These are phyloP conservation scores for Conidiobolus incongruus DNA, from an alignment of 371 early-diverging fungal genomes.

Conservation along the genomic window DNA sequence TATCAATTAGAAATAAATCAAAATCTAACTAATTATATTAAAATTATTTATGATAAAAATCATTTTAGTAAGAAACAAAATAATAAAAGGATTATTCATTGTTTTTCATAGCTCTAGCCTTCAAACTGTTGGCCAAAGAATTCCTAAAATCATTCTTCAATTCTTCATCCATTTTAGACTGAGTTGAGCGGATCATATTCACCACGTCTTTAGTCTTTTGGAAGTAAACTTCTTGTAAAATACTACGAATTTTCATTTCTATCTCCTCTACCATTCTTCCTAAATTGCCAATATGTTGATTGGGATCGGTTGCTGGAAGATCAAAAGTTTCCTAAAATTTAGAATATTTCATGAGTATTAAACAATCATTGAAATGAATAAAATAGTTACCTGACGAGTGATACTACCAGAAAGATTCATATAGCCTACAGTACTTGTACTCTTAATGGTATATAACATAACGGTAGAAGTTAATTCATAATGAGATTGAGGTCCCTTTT, in stretches of 20 bases:
- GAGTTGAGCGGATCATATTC: constrained; percentile 58
- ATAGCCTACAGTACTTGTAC: constrained; percentile 35
- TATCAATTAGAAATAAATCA: no score
- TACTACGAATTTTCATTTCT: constrained; percentile 86
- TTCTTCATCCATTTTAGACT: no score
- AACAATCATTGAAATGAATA: background rate
- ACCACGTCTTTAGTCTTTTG: constrained; percentile 92
- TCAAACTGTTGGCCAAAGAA: no score
- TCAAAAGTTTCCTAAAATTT: background rate
- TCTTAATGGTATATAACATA: constrained; percentile 72
- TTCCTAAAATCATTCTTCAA: no score
- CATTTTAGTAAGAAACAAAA: no score
- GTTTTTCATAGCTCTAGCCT: no score
- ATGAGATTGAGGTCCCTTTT: constrained; percentile 56
- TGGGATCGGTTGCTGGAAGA: constrained; percentile 36
- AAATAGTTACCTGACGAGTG: constrained; percentile 55
- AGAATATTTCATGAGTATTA: background rate
- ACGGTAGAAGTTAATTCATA: constrained; percentile 91
- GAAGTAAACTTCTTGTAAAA: constrained; percentile 88
- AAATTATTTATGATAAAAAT: no score
- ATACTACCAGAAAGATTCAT: constrained; percentile 80
- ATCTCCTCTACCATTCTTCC: constrained; percentile 94
- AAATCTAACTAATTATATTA: no score
- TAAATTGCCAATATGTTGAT: constrained; percentile 75
- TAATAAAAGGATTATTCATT: no score